These are phyloP conservation scores for Amoebophrya sp. DNA, from an alignment of 169 alveolate species.

Conservation along the genomic window DNA sequence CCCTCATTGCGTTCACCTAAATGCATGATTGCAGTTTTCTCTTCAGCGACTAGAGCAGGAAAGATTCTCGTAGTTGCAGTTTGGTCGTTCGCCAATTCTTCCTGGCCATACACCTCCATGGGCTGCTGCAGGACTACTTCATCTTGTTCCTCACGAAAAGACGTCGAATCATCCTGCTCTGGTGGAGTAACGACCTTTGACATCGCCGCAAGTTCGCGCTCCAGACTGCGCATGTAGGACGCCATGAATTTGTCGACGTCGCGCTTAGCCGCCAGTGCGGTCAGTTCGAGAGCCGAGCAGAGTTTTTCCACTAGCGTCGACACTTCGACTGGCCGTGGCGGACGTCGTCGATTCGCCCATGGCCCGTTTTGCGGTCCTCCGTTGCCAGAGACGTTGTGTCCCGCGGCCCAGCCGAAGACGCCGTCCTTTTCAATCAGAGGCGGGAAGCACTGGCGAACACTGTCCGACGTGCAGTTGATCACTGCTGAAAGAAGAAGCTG, in stretches of 20 bases:
- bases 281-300: background rate
- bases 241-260: background rate
- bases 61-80: no score
- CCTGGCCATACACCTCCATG: no score
- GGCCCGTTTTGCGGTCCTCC: no score
- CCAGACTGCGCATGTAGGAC: background rate
- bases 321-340: conserved; percentile 1
- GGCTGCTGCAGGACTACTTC: no score
- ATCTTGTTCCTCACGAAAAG: no score
- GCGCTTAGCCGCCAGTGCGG: background rate
- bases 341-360: conserved; percentile 9
- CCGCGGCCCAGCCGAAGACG: conserved; percentile 3
- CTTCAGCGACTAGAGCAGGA: no score
- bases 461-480: conserved; percentile 10
- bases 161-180: no score
- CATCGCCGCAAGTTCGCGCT: no score
- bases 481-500: background rate
- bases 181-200: no score
- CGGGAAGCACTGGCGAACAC: background rate
- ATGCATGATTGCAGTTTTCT: no score
- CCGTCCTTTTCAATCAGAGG: background rate
- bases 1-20: no score
- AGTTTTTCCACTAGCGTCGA: background rate
- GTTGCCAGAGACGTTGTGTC: background rate
- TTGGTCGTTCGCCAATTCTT: no score